Evolutionary conservation across 495 filamentous ascomycete genomes (phyloP), one percentile per base, ranked within the genome.

Genomic region (Antarctomyces pellizariae): DNA sequence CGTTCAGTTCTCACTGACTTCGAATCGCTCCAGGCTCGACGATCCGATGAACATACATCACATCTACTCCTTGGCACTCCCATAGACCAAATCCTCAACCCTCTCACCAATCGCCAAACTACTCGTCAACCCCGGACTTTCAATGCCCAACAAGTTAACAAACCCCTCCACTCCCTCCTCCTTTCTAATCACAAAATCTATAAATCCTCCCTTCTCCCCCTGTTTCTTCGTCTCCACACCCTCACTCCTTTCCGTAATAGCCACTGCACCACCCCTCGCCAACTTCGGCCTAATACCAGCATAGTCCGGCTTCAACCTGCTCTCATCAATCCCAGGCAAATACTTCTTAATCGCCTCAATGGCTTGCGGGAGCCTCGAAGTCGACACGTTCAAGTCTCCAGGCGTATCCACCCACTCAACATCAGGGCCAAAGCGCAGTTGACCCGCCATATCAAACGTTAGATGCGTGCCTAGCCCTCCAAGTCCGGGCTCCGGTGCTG

Each of bases 81-180:
- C 42, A 50, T 90, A 89, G 37, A 93, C 43, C 31, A 93, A 48
- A 9, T 49, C 54, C 40, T 71, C 54, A 10, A 92, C 86, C 59
- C 65, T 65, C 39, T 89, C 79, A 7, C 56, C 84, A 51, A 97
- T 91, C 7, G 80, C 82, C 53, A 97, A 55, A 30, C 57, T 68
- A 44, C 75, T 84, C 16, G 86, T 97, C 46, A 97, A 53, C 25
- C 86, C 89, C 0, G 86, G 86, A 52, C 78, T 90, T 52, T 97
- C 86, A 46, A 97, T 92, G 4, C 78, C 80, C 39, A 95, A 42
- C 36, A 93, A 45, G 50, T 95, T 93, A 12, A 95, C 63, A 60
- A 80, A 92, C n/a, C 80, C 82, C 10, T 62, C 48, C 40, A 61
- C 77, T 0, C 75, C 86, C 11, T 83, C 64, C 48, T 93, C 86